Conservation (phyloP, 768 basidiomycete species). For the Nevesoporus exiguus region DNA sequence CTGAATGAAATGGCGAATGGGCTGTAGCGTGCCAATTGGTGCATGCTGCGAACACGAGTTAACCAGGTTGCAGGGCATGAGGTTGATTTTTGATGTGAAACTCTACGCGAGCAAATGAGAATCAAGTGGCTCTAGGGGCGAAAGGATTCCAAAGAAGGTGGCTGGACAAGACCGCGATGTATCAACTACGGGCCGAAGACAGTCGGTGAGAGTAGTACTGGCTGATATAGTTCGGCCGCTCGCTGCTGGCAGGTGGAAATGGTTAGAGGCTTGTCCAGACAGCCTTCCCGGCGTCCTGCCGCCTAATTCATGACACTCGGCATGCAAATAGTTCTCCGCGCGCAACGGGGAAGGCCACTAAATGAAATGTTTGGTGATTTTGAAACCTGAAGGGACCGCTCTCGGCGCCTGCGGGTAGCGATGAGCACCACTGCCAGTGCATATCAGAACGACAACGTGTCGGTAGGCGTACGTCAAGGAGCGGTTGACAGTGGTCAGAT, state of each 20-base stretch:
- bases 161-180: constrained; percentile 19
- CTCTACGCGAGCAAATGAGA: constrained; percentile 35
- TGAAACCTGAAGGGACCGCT: not conserved
- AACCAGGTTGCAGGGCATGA: constrained; percentile 37
- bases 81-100: constrained; percentile 35
- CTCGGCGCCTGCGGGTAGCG: constrained; percentile 1
- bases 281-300: constrained; percentile 10
- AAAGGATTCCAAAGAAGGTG: constrained; percentile 22
- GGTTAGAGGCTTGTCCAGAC: constrained; percentile 8
- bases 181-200: constrained; percentile 12
- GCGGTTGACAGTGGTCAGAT: constrained; percentile 1
- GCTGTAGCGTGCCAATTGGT: constrained; percentile 24
- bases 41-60: constrained; percentile 36
- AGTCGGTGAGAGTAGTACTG: constrained; percentile 1
- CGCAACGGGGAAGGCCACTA: not conserved
- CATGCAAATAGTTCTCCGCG: constrained; percentile 8
- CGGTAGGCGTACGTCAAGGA: constrained; percentile 23
- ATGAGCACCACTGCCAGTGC: constrained; percentile 1
- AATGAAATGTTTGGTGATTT: constrained; percentile 8
- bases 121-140: constrained; percentile 36
- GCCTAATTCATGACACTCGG: constrained; percentile 1
- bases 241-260: not conserved
- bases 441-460: constrained; percentile 17
- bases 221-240: not conserved
- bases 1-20: constrained; percentile 28